Evolutionary conservation across 1,284 basidiomycete genomes (phyloP), one percentile per base, ranked within the genome.

Genomic region (Rhodotorula sp.): DNA sequence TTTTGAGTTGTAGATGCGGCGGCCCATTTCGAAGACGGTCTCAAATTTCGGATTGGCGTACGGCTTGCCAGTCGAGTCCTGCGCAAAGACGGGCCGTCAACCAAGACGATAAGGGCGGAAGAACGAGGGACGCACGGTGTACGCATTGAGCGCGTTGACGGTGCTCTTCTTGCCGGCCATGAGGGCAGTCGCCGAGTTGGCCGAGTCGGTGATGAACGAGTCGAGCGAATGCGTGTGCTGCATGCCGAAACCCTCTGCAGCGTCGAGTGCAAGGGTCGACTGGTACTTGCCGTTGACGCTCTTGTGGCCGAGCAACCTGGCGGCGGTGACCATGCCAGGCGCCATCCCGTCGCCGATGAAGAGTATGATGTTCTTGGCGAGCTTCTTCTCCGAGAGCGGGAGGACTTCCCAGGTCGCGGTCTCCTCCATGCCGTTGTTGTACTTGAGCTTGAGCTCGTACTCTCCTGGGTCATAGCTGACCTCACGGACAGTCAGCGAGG

Each of bases 121-220:
- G n/a, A 15, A 27, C 27, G 9, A 29, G 29, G 6, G 19, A 19
- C 47, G 55, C 13, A 52, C 53, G n/a, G 60, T 61, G 60, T 44
- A 61, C 3, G 39, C 9, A 39, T 61, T 61, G 51, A 61, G 51
- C 3, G 60, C 60, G 75, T 83, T 83, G 59, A 83, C 82, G 27
- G 81, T 82, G 66, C 79, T 77, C 75, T 82, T 82, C 64, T 77
- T 79, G 59, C 82, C 82, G 1, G 79, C 76, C 76, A 80, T 80
- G 15, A 83, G 77, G 2, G 82, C 79, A 2, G 81, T 81, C 6
- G 82, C 82, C n/a, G 79, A 80, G 78, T 83, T 83, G 75, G 82
- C 82, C 46, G 81, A 82, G 72, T 82, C 62, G n/a, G 62, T 48
- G 47, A 63, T 55, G 47, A 56, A 63, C 22, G 36, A 32, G 61